Evolutionary conservation across 129 eudicot species (phyloP).

Genomic region (Helianthus annuus): DNA sequence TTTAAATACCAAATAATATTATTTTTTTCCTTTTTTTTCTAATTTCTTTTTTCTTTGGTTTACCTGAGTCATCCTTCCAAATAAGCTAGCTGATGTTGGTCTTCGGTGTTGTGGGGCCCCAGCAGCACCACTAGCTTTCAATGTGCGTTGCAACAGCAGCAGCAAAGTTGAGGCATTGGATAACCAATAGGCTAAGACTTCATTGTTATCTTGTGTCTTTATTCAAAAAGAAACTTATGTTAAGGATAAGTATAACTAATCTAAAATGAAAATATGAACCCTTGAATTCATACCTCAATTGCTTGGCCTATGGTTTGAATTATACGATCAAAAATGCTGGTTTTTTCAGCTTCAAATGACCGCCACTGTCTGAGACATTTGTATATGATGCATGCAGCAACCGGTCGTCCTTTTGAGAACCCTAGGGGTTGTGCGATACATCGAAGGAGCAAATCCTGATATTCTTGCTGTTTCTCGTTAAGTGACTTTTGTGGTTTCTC

Average conservation of each 20-base stretch:
- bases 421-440: slow-evolving; percentile 90
- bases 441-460: slow-evolving; percentile 89
- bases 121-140: slow-evolving; percentile 86
- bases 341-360: slow-evolving; percentile 82
- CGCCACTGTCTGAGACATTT: slow-evolving; percentile 92
- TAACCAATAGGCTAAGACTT: slow-evolving; percentile 83
- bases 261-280: neutral
- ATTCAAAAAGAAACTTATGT: slow-evolving; percentile 26
- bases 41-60: neutral
- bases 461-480: slow-evolving; percentile 94
- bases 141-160: slow-evolving; percentile 75
- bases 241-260: slow-evolving; percentile 9
- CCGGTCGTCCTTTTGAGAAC: slow-evolving; percentile 81
- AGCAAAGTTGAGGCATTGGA: slow-evolving; percentile 84
- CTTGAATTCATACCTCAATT: slow-evolving; percentile 62
- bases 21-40: neutral
- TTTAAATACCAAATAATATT: neutral
- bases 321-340: slow-evolving; percentile 89
- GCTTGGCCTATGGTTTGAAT: slow-evolving; percentile 91
- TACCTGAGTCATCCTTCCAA: slow-evolving; percentile 98
- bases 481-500: slow-evolving; percentile 92
- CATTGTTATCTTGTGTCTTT: slow-evolving; percentile 90
- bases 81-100: slow-evolving; percentile 52
- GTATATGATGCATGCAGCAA: slow-evolving; percentile 94
- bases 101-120: slow-evolving; percentile 82